Percentiles rank a stretch among this genome's conserved stretches.
Evolutionary conservation across 805 yeast genomes (phyloP).

Genomic region (Lipomyces spencermartinsiae): DNA sequence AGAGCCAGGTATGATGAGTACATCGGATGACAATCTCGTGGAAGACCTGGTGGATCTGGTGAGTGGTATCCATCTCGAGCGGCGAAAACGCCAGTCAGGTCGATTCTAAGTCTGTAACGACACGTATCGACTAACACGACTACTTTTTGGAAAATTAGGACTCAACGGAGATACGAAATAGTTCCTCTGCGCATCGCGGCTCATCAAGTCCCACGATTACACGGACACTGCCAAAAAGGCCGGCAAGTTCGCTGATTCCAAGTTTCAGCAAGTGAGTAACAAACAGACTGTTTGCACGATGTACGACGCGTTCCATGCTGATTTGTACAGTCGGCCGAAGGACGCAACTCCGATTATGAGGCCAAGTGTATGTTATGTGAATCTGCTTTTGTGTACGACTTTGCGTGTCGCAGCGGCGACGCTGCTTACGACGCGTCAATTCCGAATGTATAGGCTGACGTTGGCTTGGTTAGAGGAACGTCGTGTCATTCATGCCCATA

Average conservation of each 20-base stretch:
- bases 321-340: slow-evolving; percentile 5
- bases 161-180: background rate
- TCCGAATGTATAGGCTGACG: background rate
- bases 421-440: background rate
- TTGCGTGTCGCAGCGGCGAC: background rate
- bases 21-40: background rate
- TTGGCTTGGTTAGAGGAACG: background rate
- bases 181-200: background rate
- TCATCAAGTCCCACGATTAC: slow-evolving; percentile 3
- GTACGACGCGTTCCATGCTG: background rate
- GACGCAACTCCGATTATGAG: slow-evolving; percentile 13
- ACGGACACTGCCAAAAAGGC: background rate
- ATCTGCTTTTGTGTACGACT: background rate
- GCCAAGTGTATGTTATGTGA: slow-evolving; percentile 8
- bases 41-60: slow-evolving; percentile 11
- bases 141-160: background rate
- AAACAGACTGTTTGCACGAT: background rate
- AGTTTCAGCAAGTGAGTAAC: background rate
- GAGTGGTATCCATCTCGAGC: background rate
- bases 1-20: slow-evolving; percentile 4
- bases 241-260: background rate
- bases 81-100: background rate
- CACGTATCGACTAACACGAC: background rate
- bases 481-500: slow-evolving; percentile 3
- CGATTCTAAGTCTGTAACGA: background rate